These are phyloP conservation scores for Kluyveromyces marxianus DNA, from an alignment of 1,139 yeast genomes.

Conservation along the genomic window DNA sequence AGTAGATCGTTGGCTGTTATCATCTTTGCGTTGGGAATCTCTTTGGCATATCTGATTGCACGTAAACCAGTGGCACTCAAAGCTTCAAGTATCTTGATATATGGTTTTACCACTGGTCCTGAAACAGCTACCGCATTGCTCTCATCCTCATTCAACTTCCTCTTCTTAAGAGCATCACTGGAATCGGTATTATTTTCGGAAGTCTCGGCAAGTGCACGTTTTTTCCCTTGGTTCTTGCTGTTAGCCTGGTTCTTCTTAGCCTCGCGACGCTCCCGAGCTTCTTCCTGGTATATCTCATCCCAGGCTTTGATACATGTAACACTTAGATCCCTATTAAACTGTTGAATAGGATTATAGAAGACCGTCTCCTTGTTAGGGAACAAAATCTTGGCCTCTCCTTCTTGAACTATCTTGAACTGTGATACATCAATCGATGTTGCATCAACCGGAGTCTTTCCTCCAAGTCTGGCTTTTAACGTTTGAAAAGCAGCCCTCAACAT, in stretches of 20 bases:
- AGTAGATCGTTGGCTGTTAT: constrained; percentile 87
- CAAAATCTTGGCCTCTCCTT: constrained; percentile 75
- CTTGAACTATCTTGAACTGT: constrained; percentile 47
- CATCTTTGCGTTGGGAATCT: constrained; percentile 62
- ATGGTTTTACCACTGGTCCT: constrained; percentile 28
- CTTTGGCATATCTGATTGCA: constrained; percentile 88
- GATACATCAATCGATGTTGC: constrained; percentile 19
- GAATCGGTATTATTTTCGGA: constrained; percentile 7
- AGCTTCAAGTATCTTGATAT: constrained; percentile 73
- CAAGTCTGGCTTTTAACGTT: constrained; percentile 12
- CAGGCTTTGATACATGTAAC: constrained; percentile 82
- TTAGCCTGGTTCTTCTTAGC: constrained; percentile 18
- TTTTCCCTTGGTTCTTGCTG: constrained; percentile 13
- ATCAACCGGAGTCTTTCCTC: not conserved
- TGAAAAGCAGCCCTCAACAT: constrained; percentile 26
- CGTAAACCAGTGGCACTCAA: constrained; percentile 91
- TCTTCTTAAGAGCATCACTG: constrained; percentile 19
- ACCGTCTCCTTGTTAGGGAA: constrained; percentile 73
- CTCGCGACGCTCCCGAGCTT: constrained; percentile 16
- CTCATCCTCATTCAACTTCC: constrained; percentile 16
- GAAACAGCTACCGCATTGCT: constrained; percentile 11
- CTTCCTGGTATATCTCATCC: constrained; percentile 48
- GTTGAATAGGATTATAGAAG: constrained; percentile 93
- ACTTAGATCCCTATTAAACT: constrained; percentile 87
- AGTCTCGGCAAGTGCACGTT: too few species aligned